A percentile compares a stretch with the other conserved stretches of the same genome.
Evolutionary conservation across 179 eudicot species (phyloP).

Genomic region (Heliamphora pulchella): DNA sequence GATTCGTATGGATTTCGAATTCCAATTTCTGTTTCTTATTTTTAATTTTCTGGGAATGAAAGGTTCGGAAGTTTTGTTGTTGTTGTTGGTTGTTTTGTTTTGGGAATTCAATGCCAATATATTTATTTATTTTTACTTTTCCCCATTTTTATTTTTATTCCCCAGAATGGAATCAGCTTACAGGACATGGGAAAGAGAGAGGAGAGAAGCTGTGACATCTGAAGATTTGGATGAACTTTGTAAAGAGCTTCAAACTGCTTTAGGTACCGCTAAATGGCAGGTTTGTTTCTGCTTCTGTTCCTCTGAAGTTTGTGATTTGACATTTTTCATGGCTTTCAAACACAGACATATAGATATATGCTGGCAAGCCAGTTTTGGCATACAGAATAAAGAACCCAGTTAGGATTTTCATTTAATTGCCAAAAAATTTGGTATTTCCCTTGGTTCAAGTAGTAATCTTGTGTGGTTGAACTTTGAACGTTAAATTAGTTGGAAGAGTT

Average conservation of each 20-base stretch:
- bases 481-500: constrained; percentile 76
- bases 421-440: background rate
- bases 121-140: background rate
- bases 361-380: too few species aligned
- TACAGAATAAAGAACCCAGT: background rate
- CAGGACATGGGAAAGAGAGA: constrained; percentile 61
- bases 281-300: constrained; percentile 29
- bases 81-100: background rate
- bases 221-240: constrained; percentile 45
- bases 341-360: too few species aligned
- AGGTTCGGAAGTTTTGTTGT: background rate
- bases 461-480: constrained; percentile 1
- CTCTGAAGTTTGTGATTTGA: background rate
- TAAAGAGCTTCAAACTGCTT: constrained; percentile 75
- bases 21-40: background rate
- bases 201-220: constrained; percentile 38
- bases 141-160: constrained; percentile 4
- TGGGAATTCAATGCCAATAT: background rate
- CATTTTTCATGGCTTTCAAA: background rate
- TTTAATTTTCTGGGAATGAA: background rate
- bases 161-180: constrained; percentile 74
- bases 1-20: background rate
- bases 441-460: background rate
- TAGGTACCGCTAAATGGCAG: constrained; percentile 99
- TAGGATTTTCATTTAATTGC: background rate